These are phyloP conservation scores for Ganoderma resinaceum DNA, from an alignment of 1,284 basidiomycete species.

Conservation along the genomic window DNA sequence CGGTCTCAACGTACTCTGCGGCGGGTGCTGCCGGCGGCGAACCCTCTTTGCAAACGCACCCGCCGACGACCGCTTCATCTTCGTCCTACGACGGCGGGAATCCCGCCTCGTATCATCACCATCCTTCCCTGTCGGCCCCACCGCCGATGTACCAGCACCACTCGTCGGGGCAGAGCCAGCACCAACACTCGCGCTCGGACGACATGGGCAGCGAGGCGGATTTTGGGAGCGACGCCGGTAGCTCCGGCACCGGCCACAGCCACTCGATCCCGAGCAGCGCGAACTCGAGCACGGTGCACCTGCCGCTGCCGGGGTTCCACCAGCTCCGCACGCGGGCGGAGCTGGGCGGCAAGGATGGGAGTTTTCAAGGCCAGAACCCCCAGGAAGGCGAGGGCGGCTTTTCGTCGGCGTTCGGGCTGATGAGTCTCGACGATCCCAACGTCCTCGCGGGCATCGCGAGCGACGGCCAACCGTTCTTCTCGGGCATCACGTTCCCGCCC, in stretches of 20 bases:
- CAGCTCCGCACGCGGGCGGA: slow-evolving; percentile 27
- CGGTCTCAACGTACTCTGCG: slow-evolving; percentile 20
- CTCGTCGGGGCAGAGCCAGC: slow-evolving; percentile 7
- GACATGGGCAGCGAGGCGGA: slow-evolving; percentile 33
- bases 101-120: slow-evolving; percentile 27
- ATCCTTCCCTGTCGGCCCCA: slow-evolving; percentile 22
- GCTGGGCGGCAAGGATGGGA: slow-evolving; percentile 20
- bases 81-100: slow-evolving; percentile 16
- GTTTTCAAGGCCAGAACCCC: slow-evolving; percentile 22
- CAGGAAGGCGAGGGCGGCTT: slow-evolving; percentile 53
- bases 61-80: slow-evolving; percentile 23
- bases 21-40: slow-evolving; percentile 29
- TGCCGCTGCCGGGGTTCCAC: slow-evolving; percentile 34
- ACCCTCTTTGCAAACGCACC: slow-evolving; percentile 35
- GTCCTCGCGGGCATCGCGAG: slow-evolving; percentile 64
- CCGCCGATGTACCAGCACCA: slow-evolving; percentile 35
- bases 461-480: slow-evolving; percentile 70
- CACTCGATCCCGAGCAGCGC: slow-evolving; percentile 38
- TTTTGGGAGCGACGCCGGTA: slow-evolving; percentile 35
- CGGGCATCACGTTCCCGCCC: slow-evolving; percentile 36
- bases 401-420: slow-evolving; percentile 70
- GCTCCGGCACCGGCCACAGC: slow-evolving; percentile 26
- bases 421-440: slow-evolving; percentile 74
- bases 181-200: slow-evolving; percentile 32
- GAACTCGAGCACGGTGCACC: slow-evolving; percentile 36